A percentile compares a stretch with the other conserved stretches of the same genome.
Conservation (phyloP, 2,329 filamentous ascomycete genomes). For the Fusarium poae region DNA sequence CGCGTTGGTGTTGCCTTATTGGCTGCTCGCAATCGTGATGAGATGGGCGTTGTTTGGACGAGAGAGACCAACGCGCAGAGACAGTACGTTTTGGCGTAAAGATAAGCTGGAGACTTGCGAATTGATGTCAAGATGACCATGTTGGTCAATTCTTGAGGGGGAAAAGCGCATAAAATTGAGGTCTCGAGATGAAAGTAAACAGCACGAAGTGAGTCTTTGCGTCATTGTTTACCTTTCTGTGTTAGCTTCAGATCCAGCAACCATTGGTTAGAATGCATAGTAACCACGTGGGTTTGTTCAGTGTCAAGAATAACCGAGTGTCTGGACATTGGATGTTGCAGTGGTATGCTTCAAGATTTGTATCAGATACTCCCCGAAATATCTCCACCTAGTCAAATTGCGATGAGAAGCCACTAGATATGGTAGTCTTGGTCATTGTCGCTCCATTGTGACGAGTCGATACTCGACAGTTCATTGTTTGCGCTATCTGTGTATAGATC, state of each 20-base stretch:
- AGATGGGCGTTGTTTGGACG: constrained; percentile 39
- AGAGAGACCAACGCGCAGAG: constrained; percentile 42
- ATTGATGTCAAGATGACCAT: constrained; percentile 45
- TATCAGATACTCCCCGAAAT: background rate
- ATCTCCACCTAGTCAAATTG: no score
- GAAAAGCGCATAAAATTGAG: background rate
- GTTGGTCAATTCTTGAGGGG: background rate
- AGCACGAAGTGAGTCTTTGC: constrained; percentile 2
- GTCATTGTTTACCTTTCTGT: constrained; percentile 20
- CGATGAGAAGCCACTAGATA: background rate
- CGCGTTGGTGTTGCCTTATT: background rate
- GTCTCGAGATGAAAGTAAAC: background rate
- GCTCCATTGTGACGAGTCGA: rapidly evolving
- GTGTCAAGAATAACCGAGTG: no score
- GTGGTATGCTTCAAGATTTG: background rate
- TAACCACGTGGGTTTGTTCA: constrained; percentile 17
- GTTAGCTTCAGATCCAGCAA: background rate
- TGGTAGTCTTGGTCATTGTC: no score
- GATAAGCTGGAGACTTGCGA: constrained; percentile 44
- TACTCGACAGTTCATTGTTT: background rate
- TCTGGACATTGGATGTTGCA: background rate
- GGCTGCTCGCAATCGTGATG: constrained; percentile 27
- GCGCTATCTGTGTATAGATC: no score
- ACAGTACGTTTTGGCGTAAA: constrained; percentile 44
- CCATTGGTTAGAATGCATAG: background rate